Evolutionary conservation across 2,329 filamentous ascomycete genomes (phyloP).

Genomic region (Aureobasidium sp.): DNA sequence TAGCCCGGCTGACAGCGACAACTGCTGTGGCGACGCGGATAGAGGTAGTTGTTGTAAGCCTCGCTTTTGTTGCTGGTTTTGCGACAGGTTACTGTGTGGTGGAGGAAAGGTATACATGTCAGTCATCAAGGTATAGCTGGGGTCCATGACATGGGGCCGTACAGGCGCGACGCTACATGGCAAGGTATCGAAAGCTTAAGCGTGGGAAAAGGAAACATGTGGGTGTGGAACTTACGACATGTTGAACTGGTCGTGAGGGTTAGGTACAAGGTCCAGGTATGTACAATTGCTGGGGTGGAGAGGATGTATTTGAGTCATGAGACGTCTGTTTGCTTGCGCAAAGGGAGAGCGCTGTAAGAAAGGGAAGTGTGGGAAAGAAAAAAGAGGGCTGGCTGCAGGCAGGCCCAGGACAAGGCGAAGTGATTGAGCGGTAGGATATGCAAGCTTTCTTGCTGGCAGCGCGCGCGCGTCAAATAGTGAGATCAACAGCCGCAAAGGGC

Average conservation of each 20-base stretch:
- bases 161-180: constrained; percentile 11
- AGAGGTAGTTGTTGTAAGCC: constrained; percentile 7
- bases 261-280: constrained; percentile 13
- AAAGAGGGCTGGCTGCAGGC: constrained; percentile 11
- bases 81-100: constrained; percentile 5
- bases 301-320: constrained; percentile 14
- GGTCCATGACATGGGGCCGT: neutral
- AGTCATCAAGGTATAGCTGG: neutral
- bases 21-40: constrained; percentile 7
- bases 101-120: neutral
- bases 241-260: constrained; percentile 12
- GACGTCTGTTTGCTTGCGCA: constrained; percentile 10
- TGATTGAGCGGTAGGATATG: constrained; percentile 1
- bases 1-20: constrained; percentile 4
- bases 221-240: constrained; percentile 15
- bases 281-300: constrained; percentile 11
- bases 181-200: constrained; percentile 9
- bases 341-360: constrained; percentile 8
- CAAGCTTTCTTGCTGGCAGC: neutral
- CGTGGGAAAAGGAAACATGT: neutral
- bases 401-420: constrained; percentile 8
- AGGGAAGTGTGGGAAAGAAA: neutral
- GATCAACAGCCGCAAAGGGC: neutral
- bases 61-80: constrained; percentile 11
- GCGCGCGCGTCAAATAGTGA: neutral